These are phyloP conservation scores for Coleophoma eucalyptorum DNA, from an alignment of 2,329 filamentous ascomycete species.

Conservation along the genomic window DNA sequence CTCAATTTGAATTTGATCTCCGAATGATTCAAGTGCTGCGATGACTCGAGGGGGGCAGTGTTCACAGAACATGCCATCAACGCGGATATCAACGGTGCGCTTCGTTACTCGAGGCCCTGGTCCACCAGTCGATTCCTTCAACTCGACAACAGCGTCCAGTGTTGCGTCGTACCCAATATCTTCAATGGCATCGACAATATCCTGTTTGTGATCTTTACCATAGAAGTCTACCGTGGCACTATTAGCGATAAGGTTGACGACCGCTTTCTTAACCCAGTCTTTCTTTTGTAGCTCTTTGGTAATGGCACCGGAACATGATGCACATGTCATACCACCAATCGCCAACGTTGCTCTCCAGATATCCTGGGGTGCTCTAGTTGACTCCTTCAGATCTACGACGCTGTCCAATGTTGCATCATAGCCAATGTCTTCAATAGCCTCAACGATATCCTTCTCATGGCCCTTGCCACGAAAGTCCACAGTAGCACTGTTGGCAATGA, in stretches of 20 bases:
- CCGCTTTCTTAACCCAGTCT: constrained; percentile 41
- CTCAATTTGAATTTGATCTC: constrained; percentile 43
- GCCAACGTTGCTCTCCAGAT: constrained; percentile 47
- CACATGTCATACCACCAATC: constrained; percentile 55
- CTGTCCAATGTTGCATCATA: constrained; percentile 59
- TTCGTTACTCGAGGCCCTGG: constrained; percentile 21
- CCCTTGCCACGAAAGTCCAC: constrained; percentile 40
- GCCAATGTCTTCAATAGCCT: constrained; percentile 57
- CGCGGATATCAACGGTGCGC: constrained; percentile 57
- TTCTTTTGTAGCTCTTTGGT: constrained; percentile 42
- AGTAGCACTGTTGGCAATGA: constrained; percentile 48
- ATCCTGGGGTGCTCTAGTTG: constrained; percentile 25
- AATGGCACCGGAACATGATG: constrained; percentile 46
- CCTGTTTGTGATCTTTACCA: constrained; percentile 38
- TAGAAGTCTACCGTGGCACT: constrained; percentile 43
- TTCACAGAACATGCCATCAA: constrained; percentile 73
- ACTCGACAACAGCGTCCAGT: constrained; percentile 39
- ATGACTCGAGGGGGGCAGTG: constrained; percentile 62
- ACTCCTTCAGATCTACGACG: constrained; percentile 14
- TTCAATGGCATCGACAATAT: constrained; percentile 46
- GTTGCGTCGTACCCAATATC: constrained; percentile 64
- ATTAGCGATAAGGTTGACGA: constrained; percentile 48
- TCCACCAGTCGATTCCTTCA: constrained; percentile 23
- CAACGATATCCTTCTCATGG: constrained; percentile 38
- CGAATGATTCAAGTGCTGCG: constrained; percentile 49